Conservation (phyloP, 2,329 filamentous ascomycete species). For the Setomelanomma holmii region DNA sequence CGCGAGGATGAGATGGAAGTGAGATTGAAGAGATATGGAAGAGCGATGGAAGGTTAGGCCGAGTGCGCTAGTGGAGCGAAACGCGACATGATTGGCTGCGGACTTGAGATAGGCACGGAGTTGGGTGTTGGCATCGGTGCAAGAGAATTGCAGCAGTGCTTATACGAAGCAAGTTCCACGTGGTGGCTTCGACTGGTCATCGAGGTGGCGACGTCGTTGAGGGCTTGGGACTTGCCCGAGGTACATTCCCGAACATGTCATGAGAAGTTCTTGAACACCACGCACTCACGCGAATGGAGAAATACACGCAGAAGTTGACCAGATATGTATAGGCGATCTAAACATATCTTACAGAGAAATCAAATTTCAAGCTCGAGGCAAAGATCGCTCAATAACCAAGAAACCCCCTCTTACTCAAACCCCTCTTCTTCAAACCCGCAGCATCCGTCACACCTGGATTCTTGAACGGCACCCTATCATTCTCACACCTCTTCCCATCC, state of each 20-base stretch:
- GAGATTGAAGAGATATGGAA: background rate
- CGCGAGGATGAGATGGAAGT: no score
- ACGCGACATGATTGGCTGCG: background rate
- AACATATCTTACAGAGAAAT: no score
- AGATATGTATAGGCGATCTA: no score
- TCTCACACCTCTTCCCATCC: constrained; percentile 13
- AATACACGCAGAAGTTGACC: no score
- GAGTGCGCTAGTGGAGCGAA: background rate
- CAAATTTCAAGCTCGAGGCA: no score
- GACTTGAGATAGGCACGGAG: background rate
- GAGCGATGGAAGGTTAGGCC: background rate
- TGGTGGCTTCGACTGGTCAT: background rate
- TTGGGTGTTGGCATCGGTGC: background rate
- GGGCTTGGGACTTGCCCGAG: background rate
- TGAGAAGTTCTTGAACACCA: no score
- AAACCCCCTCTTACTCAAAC: background rate
- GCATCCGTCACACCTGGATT: background rate
- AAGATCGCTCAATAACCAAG: no score
- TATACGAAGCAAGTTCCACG: background rate
- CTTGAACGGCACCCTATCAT: constrained; percentile 1
- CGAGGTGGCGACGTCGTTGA: no score
- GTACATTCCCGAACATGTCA: background rate
- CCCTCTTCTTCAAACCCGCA: background rate
- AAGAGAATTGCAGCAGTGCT: background rate
- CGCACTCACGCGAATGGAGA: no score